A percentile compares a stretch with the other conserved stretches of the same genome.
These are phyloP conservation scores for Leptographium wingfieldii DNA, from an alignment of 2,329 filamentous ascomycete species.

Conservation along the genomic window DNA sequence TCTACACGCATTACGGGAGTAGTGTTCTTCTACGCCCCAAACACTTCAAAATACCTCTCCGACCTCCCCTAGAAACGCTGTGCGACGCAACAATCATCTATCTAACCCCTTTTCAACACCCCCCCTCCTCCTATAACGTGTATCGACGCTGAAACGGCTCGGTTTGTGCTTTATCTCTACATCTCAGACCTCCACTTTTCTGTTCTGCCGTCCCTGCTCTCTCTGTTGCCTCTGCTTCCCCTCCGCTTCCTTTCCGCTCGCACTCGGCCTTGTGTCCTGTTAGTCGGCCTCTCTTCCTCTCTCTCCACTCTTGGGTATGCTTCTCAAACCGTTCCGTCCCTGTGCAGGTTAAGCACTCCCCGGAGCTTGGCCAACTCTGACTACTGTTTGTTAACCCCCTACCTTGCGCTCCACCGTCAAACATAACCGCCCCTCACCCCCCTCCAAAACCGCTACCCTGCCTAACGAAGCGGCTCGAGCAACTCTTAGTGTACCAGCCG, in stretches of 20 bases:
- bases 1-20: background rate
- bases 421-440: conserved; percentile 2
- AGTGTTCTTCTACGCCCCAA: background rate
- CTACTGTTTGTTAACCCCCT: background rate
- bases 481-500: conserved; percentile 1
- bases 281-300: background rate
- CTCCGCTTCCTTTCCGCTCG: background rate
- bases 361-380: background rate
- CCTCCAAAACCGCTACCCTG: conserved; percentile 2
- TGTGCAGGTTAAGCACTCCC: background rate
- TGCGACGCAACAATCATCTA: background rate
- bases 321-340: conserved; percentile 10
- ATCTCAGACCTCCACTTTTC: conserved; percentile 2
- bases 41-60: background rate
- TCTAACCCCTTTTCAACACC: background rate
- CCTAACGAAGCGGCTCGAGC: conserved; percentile 1
- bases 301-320: background rate
- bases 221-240: background rate
- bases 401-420: background rate
- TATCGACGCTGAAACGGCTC: conserved; percentile 11
- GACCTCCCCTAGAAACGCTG: background rate
- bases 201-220: background rate
- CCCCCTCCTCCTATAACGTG: background rate
- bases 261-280: background rate
- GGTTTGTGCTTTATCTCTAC: conserved; percentile 10